Conservation (phyloP, 371 early-diverging fungal species). For the Coemansia sp. region DNA sequence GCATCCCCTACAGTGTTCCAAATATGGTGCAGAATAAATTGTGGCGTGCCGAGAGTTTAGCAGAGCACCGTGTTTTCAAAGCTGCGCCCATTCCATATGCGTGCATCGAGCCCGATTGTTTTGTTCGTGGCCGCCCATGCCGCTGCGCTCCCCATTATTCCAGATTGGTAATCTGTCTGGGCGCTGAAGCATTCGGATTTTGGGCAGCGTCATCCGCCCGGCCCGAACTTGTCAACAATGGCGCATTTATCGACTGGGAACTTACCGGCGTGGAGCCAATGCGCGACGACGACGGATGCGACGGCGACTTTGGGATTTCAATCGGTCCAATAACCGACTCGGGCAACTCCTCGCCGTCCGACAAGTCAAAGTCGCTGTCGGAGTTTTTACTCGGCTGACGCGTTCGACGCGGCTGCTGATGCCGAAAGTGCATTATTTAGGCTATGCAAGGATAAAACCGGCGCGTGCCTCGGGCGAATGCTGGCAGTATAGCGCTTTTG, state of each 20-base stretch:
- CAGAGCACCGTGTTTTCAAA: conserved; percentile 2
- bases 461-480: background rate
- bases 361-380: conserved; percentile 37
- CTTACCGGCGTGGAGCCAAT: conserved; percentile 50
- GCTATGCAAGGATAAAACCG: background rate
- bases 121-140: background rate
- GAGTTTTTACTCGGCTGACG: conserved; percentile 39
- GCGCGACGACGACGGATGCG: conserved; percentile 36
- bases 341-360: conserved; percentile 49
- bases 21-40: background rate
- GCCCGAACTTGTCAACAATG: background rate
- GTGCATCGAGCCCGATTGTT: conserved; percentile 6
- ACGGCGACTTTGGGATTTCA: conserved; percentile 49
- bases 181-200: background rate
- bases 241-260: background rate
- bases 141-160: background rate
- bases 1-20: conserved; percentile 40
- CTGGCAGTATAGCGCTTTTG: background rate
- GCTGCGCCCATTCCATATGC: conserved; percentile 1
- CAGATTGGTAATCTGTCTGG: conserved; percentile 3
- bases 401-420: conserved; percentile 25
- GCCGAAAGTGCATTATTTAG: conserved; percentile 30
- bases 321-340: conserved; percentile 45
- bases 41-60: background rate
- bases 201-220: background rate